Evolutionary conservation across 176 grass and related monocot species (phyloP).

Genomic region (Musa itinerans): DNA sequence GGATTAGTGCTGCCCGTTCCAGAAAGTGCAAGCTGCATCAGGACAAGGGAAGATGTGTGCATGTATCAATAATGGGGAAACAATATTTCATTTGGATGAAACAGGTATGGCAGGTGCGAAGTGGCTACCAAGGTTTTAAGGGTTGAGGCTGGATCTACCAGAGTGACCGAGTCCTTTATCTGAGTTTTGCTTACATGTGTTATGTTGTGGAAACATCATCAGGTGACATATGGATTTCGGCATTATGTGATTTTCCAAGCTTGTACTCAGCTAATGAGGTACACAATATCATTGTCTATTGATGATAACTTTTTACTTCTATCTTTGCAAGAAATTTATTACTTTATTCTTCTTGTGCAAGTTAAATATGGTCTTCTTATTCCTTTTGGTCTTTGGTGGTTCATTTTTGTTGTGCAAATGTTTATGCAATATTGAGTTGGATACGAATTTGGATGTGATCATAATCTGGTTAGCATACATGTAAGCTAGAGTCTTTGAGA

Average conservation of each 20-base stretch:
- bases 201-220: conserved; percentile 37
- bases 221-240: neutral
- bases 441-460: too few relatives aligned
- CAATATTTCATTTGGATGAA: conserved; percentile 43
- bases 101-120: conserved; percentile 57
- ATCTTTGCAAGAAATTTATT: too few relatives aligned
- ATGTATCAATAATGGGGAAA: conserved; percentile 52
- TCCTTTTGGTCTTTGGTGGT: neutral
- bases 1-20: conserved; percentile 73
- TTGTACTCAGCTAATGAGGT: neutral
- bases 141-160: conserved; percentile 94
- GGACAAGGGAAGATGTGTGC: conserved; percentile 45
- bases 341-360: too few relatives aligned
- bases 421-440: too few relatives aligned
- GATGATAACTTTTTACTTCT: too few relatives aligned
- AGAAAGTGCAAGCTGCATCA: conserved; percentile 95
- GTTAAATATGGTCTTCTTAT: too few relatives aligned
- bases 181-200: conserved; percentile 91
- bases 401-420: too few relatives aligned
- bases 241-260: neutral
- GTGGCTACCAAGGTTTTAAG: conserved; percentile 82
- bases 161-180: conserved; percentile 69
- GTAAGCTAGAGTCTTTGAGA: too few relatives aligned
- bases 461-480: too few relatives aligned
- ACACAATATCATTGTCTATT: too few relatives aligned